Evolutionary conservation across 2,329 filamentous ascomycete species (phyloP).

Genomic region (Xylaria sp.): DNA sequence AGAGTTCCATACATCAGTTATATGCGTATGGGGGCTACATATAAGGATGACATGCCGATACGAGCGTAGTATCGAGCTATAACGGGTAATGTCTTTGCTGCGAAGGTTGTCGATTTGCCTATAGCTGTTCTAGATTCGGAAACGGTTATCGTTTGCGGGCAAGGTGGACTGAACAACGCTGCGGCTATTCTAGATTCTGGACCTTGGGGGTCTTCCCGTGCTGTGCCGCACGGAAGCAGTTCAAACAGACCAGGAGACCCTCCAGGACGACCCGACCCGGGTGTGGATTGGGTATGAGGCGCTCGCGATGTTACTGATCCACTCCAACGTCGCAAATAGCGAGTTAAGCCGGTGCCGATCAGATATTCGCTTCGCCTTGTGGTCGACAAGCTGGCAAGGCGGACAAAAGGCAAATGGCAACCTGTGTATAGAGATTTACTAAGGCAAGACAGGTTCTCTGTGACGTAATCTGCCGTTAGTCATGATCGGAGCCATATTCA

Average conservation of each 20-base stretch:
- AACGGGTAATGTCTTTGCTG: not conserved
- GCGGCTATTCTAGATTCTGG: slow-evolving; percentile 6
- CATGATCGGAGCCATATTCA: not conserved
- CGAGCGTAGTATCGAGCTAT: slow-evolving; percentile 12
- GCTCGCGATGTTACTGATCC: not conserved
- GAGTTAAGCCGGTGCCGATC: slow-evolving; percentile 3
- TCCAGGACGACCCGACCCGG: slow-evolving; percentile 15
- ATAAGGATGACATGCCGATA: slow-evolving; percentile 9
- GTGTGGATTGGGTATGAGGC: slow-evolving; percentile 16
- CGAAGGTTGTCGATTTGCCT: not conserved
- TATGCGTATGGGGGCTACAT: slow-evolving; percentile 17
- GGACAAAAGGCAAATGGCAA: not conserved
- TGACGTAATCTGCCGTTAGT: not conserved
- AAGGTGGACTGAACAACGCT: slow-evolving; percentile 7
- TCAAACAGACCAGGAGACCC: not conserved
- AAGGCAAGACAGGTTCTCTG: slow-evolving; percentile 1
- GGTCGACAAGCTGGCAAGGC: not conserved
- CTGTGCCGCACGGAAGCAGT: slow-evolving; percentile 16
- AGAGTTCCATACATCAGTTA: not conserved
- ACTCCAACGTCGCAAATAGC: not conserved
- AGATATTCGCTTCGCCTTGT: slow-evolving; percentile 21
- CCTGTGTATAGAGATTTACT: slow-evolving; percentile 1
- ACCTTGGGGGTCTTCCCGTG: slow-evolving; percentile 15
- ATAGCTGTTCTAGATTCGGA: not conserved
- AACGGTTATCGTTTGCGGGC: not conserved